A percentile compares a stretch with the other conserved stretches of the same genome.
Conservation (phyloP, 441 rosid species). For the Omphalea diandra region DNA sequence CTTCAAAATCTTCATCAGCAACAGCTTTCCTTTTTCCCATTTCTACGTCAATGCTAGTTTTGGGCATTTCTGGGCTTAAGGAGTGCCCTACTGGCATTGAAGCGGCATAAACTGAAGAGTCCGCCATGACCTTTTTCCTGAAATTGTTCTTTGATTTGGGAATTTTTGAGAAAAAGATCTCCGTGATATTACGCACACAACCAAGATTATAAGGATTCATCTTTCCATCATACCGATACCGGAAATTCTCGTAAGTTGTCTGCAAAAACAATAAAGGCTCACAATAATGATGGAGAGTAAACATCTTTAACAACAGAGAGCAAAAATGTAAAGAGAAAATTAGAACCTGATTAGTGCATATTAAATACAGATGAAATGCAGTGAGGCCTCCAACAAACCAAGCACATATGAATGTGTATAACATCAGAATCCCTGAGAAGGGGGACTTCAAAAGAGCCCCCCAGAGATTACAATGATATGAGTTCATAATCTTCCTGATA, state of each 20-base stretch:
- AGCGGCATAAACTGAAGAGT: constrained; percentile 30
- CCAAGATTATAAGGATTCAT: constrained; percentile 65
- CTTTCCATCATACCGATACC: constrained; percentile 56
- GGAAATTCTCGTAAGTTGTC: constrained; percentile 74
- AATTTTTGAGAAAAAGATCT: constrained; percentile 47
- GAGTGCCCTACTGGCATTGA: constrained; percentile 35
- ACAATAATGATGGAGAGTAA: not conserved
- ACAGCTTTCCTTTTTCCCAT: constrained; percentile 53
- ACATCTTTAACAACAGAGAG: not conserved
- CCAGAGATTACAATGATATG: constrained; percentile 43
- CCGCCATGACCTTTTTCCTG: constrained; percentile 43
- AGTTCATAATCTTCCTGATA: constrained; percentile 44
- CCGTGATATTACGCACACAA: constrained; percentile 37
- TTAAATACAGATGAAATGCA: constrained; percentile 59
- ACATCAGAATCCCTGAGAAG: constrained; percentile 53
- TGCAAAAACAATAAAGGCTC: constrained; percentile 27
- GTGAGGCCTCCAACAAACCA: constrained; percentile 80
- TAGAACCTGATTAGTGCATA: constrained; percentile 46
- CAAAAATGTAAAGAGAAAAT: constrained; percentile 1
- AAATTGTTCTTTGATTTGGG: constrained; percentile 59
- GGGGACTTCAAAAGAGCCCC: constrained; percentile 57
- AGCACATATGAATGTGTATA: constrained; percentile 51
- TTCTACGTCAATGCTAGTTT: constrained; percentile 45
- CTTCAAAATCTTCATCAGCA: constrained; percentile 62
- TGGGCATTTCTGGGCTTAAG: constrained; percentile 40